These are phyloP conservation scores for Malassezia yamatoensis DNA, from an alignment of 1,284 basidiomycete genomes.

Conservation along the genomic window DNA sequence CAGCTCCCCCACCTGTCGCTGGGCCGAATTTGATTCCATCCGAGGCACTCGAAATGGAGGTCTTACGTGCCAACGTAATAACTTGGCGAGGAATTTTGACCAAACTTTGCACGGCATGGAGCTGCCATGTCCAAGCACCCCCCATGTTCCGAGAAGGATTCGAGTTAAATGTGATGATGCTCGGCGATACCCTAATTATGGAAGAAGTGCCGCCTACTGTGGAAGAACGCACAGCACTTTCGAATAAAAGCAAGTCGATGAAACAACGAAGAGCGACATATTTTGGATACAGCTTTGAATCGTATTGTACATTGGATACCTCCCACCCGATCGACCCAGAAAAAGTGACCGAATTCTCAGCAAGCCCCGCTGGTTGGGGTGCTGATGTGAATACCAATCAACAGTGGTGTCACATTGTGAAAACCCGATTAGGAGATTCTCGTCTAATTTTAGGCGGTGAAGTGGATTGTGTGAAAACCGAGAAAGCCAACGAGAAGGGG, in stretches of 20 bases:
- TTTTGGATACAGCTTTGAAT: conserved; percentile 66
- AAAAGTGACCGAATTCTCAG: no score
- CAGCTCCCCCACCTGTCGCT: neutral
- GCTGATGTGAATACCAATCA: conserved; percentile 84
- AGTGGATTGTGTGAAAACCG: conserved; percentile 67
- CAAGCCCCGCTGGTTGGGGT: conserved; percentile 56
- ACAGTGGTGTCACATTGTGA: conserved; percentile 89
- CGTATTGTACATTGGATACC: conserved; percentile 60
- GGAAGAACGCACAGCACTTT: neutral
- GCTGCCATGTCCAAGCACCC: conserved; percentile 14
- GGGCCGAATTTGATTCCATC: conserved; percentile 2
- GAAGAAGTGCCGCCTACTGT: conserved; percentile 56
- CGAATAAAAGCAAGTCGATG: neutral
- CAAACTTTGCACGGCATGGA: conserved; percentile 52
- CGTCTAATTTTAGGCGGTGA: conserved; percentile 85
- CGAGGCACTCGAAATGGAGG: conserved; percentile 19
- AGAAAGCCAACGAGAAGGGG: neutral
- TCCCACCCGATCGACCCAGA: neutral
- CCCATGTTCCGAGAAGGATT: conserved; percentile 48
- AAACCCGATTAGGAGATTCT: conserved; percentile 69
- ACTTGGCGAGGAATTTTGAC: conserved; percentile 87
- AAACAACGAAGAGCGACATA: neutral
- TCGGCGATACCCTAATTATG: conserved; percentile 62
- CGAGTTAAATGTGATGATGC: conserved; percentile 34
- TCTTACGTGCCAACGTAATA: conserved; percentile 53